phyloP scores from a whole-genome alignment of 305 asterid species.

The Fraxinus floribunda region DNA sequence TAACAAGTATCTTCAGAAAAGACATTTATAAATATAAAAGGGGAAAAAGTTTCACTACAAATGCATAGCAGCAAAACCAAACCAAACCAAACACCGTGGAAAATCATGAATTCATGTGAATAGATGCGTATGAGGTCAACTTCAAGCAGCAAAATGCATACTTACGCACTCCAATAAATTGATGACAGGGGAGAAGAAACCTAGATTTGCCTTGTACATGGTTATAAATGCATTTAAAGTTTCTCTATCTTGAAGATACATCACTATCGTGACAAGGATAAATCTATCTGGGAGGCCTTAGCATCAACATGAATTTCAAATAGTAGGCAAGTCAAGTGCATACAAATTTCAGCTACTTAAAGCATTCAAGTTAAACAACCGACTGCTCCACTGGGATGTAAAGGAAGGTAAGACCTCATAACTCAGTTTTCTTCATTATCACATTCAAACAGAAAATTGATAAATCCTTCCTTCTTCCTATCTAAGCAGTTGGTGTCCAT shows the following conservation, averaged over 20 bases:
- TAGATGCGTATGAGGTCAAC: background rate
- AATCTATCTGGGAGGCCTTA: background rate
- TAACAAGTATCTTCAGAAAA: background rate
- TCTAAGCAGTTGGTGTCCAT: background rate
- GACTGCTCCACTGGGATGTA: background rate
- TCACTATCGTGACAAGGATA: conserved; percentile 1
- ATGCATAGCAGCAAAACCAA: background rate
- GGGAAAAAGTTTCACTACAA: background rate
- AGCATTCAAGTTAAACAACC: background rate
- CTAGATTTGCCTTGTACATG: background rate
- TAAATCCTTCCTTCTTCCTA: background rate
- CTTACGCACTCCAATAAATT: background rate
- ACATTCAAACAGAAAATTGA: background rate
- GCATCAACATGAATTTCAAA: background rate
- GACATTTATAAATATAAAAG: too few species aligned
- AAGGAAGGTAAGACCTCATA: background rate
- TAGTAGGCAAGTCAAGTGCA: background rate
- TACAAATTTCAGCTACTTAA: background rate
- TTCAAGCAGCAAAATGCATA: background rate
- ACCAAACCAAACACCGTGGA: background rate
- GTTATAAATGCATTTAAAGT: background rate
- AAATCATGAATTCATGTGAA: background rate
- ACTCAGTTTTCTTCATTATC: background rate
- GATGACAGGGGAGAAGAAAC: background rate
- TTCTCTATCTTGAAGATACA: background rate